Evolutionary conservation across 2,329 filamentous ascomycete genomes (phyloP), one percentile per base, ranked within the genome.

Genomic region (Clonostachys solani): DNA sequence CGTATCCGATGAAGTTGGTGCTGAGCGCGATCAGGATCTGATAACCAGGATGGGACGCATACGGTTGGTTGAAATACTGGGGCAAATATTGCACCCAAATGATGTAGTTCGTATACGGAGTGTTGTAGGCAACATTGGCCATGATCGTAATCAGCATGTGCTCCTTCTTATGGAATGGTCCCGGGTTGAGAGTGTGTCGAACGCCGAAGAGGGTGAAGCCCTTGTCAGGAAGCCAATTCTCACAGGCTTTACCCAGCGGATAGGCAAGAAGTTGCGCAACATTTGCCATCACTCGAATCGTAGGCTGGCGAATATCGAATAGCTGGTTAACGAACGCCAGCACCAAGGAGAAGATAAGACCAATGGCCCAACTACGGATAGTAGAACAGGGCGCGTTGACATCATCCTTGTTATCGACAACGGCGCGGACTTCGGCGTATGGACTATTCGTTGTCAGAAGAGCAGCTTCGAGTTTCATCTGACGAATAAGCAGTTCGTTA

Each of bases 91-190:
- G 77, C 6, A 73, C 72, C 74, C 74, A 78, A 50, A 79, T 74
- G 48, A 80, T 77, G 55, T 76, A 69, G 60, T 74, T 75, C 4
- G 77, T 80, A 55, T 79, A 80, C 0, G 76, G 76, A 5, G 68
- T 67, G 49, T 72, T 72, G 60, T 71, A 75, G 12, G 73, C 72
- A 12, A 77, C 76, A 58, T 85, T 84, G 47, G 83, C 80, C 76
- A 81, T 80, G 59, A 81, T 78, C 49, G 75, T 76, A 52, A 82
- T 78, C 38, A 83, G 67, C 69, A 80, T 78, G 56, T 83, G 80
- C 59, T 83, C 80, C 62, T 83, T 83, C 55, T 74, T 74, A 46
- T 74, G 76, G 56, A 83, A 83, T 3, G 72, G 73, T 0, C 78
- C 77, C 0, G 78, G 77, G 54, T 81, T 81, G 13, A 80, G 66